Conservation (phyloP, 1,284 basidiomycete genomes). For the Hortiboletus rubellus region DNA sequence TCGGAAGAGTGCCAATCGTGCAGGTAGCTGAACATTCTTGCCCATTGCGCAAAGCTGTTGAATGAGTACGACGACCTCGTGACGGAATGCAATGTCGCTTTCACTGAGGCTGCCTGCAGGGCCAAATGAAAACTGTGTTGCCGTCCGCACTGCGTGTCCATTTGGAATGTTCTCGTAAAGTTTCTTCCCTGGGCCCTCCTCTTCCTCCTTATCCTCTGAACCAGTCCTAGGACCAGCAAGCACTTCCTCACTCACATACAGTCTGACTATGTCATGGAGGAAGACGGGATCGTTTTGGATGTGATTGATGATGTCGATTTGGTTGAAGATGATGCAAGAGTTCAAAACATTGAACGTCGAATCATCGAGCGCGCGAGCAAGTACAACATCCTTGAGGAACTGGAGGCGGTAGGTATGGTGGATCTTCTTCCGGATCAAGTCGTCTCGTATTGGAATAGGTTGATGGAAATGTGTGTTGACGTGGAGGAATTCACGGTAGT, state of each 20-base stretch:
- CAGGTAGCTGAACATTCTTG: conserved; percentile 91
- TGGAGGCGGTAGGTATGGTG: conserved; percentile 96
- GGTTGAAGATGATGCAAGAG: conserved; percentile 98
- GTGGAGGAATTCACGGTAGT: conserved; percentile 91
- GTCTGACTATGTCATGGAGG: conserved; percentile 73
- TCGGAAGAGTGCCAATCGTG: conserved; percentile 87
- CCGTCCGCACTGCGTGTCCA: conserved; percentile 22
- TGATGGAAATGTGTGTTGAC: conserved; percentile 83
- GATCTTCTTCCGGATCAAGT: conserved; percentile 79
- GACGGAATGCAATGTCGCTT: conserved; percentile 53
- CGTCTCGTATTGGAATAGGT: conserved; percentile 80
- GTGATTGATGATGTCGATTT: conserved; percentile 95
- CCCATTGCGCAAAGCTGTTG: conserved; percentile 95
- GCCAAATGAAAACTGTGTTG: conserved; percentile 48
- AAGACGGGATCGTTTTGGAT: conserved; percentile 80
- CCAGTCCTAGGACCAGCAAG: conserved; percentile 39
- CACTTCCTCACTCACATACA: conserved; percentile 74
- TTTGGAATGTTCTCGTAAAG: conserved; percentile 37
- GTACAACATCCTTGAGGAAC: conserved; percentile 97
- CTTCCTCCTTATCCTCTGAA: conserved; percentile 33
- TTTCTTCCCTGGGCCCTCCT: conserved; percentile 26
- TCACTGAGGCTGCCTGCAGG: conserved; percentile 51
- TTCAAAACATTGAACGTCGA: conserved; percentile 97
- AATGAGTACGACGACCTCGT: conserved; percentile 82
- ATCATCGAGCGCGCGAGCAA: conserved; percentile 93